Percentiles rank a stretch among this genome's conserved stretches.
These are phyloP conservation scores for Cicer bijugum DNA, from an alignment of 306 rosid species.

Conservation along the genomic window DNA sequence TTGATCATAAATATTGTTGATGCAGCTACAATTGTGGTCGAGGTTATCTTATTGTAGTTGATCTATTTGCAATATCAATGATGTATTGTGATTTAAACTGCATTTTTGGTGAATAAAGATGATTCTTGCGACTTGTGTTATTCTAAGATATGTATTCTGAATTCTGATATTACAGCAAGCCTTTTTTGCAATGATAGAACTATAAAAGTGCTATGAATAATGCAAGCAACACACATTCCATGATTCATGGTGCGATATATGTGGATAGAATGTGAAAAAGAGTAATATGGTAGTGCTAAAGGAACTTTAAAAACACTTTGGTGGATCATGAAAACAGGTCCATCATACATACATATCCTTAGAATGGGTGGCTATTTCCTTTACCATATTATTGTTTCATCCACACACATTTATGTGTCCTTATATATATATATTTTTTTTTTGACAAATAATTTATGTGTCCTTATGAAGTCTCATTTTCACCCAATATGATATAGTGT, in stretches of 20 bases:
- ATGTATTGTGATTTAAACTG: neutral
- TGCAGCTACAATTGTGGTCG: neutral
- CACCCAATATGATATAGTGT: constrained; percentile 6
- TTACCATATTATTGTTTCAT: constrained; percentile 9
- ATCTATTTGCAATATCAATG: neutral
- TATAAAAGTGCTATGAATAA: too few relatives aligned
- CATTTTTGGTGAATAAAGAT: neutral
- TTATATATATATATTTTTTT: too few relatives aligned
- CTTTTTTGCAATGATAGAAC: too few relatives aligned
- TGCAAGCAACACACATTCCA: too few relatives aligned
- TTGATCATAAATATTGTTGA: too few relatives aligned
- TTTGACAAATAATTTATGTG: neutral
- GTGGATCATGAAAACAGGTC: constrained; percentile 25
- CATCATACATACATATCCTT: neutral
- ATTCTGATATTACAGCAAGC: too few relatives aligned
- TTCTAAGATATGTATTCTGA: neutral
- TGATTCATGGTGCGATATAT: too few relatives aligned
- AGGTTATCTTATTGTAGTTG: neutral
- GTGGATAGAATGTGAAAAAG: constrained; percentile 11
- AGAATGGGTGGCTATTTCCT: constrained; percentile 28
- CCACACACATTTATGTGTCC: too few relatives aligned
- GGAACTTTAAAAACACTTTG: constrained; percentile 23
- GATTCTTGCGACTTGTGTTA: constrained; percentile 19
- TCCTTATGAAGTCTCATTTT: constrained; percentile 37
- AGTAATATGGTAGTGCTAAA: neutral